Base-by-base conservation (phyloP, 2,329 filamentous ascomycete genomes). In the Verticillium longisporum region DNA sequence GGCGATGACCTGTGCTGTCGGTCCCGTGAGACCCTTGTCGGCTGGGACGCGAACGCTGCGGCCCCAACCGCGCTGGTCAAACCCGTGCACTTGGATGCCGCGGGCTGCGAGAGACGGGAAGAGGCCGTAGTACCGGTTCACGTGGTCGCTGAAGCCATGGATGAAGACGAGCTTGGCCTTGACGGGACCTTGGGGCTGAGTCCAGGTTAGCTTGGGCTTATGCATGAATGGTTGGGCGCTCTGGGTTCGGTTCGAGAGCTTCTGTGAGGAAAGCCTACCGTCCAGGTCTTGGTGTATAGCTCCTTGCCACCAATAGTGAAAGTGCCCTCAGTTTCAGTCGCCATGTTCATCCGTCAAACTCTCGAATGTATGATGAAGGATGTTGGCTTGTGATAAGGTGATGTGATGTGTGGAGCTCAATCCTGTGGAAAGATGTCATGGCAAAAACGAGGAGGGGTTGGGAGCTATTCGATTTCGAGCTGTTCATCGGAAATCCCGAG, bases 11-110 rank as follows among this genome's bases (percentile, higher is more conserved):
- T 80, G 83, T 1, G 80, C 65, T 1, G 92, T 96, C 6, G 88
- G 82, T 6, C 93, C 93, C 1, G 90, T 91, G 60, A 86, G 79
- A 57, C 93, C 93, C 67, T 80, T 82, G 63, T 94, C 83, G 13
- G 83, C 74, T 26, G 83, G 77, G 59, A 78, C 80, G 41, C 75
- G 79, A 26, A 88, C 90, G 60, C 86, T 90, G 61, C 85, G 87
- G 63, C 93, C 93, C 92, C 92, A 97, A 72, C 93, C 92, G 72
- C 86, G 87, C 79, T 97, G 93, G 73, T 97, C 93, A 72, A 93
- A 90, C 64, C 85, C 82, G 69, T 89, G 85, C 56, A 91, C 83
- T 69, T 90, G 86, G 68, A 97, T 92, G 64, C 89, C 90, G 60
- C 82, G 82, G 11, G 79, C 77, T 26, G 89, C 88, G 56, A 97